phyloP scores from a whole-genome alignment of 169 alveolate genomes.

The Plasmodium inui region DNA sequence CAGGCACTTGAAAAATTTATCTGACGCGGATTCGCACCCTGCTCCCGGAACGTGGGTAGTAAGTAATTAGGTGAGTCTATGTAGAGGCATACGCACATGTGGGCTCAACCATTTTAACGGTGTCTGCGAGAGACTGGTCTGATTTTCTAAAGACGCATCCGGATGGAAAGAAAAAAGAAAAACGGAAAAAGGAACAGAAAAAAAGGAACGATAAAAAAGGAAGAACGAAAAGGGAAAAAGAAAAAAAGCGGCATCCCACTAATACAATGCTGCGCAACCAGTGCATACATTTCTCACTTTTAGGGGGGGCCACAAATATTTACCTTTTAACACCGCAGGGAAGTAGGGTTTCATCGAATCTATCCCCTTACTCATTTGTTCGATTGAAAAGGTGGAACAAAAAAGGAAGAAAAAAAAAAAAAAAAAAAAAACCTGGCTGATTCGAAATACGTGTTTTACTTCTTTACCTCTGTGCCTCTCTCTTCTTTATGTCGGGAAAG shows the following conservation, averaged over 20 bases:
- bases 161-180: background rate
- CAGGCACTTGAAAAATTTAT: slow-evolving; percentile 39
- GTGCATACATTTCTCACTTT: background rate
- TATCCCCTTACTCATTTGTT: slow-evolving; percentile 8
- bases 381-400: background rate
- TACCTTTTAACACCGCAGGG: slow-evolving; percentile 43
- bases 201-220: background rate
- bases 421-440: background rate
- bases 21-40: slow-evolving; percentile 53
- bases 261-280: background rate
- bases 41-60: background rate
- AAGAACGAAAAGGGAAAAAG: background rate
- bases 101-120: background rate
- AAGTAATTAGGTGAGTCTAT: background rate
- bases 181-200: background rate
- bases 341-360: slow-evolving; percentile 60
- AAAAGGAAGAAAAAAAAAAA: background rate
- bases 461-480: background rate
- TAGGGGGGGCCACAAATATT: background rate
- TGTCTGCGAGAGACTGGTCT: background rate
- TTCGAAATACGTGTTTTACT: background rate
- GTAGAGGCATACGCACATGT: background rate
- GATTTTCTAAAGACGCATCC: background rate
- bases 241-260: background rate
- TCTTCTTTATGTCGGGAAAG: background rate